Base-by-base conservation (phyloP, 2,329 filamentous ascomycete genomes). In the Sporothrix euskadiensis region DNA sequence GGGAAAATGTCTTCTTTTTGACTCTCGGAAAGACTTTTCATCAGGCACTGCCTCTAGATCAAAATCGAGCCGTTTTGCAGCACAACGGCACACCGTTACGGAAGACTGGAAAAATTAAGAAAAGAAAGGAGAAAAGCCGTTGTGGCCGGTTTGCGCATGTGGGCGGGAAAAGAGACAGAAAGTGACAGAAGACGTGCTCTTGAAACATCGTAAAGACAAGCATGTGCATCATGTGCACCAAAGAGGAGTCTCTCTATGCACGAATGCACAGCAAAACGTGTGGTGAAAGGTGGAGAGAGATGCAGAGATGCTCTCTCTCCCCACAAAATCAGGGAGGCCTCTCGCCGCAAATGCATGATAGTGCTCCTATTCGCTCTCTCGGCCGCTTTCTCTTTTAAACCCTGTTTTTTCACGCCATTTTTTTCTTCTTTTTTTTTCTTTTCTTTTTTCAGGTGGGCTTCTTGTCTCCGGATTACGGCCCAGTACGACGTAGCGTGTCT, bases 251-350 rank as follows among this genome's bases (percentile, higher is more conserved):
- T 19, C 52, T 19, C 52, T 2, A 56, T 56, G 52, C 52, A 56
- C 52, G 44, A 16, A 56, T 56, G 52, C 52, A 56, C 22, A 26
- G 52, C 52, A 30, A 26, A 56, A 56, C 52, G 26, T 56, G 52
- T 7, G 22, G 22, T 26, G 12, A 47, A 65, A 44, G 10, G 35
- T 44, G 61, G 61, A 30, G 32, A 39, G 32, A 39, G 16, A 10
- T 16, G 22, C 41, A 68, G 35, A 61, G 49, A 30, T 47, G 71
- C 49, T 57, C 12, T 7, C 10, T 16, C 0, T 35, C 4, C 39
- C 39, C 59, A 41, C 22, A 39, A 52, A 71, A 47, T 12, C 9
- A 35, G 2, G 69, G 69, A 63, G 69, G 54, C 56, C 56, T 71
- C 69, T 61, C 19, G n/a, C 19, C 7, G 4, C 4, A 59, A 26